These are phyloP conservation scores for Penicillium arizonense DNA, from an alignment of 495 filamentous ascomycete genomes.

Conservation along the genomic window DNA sequence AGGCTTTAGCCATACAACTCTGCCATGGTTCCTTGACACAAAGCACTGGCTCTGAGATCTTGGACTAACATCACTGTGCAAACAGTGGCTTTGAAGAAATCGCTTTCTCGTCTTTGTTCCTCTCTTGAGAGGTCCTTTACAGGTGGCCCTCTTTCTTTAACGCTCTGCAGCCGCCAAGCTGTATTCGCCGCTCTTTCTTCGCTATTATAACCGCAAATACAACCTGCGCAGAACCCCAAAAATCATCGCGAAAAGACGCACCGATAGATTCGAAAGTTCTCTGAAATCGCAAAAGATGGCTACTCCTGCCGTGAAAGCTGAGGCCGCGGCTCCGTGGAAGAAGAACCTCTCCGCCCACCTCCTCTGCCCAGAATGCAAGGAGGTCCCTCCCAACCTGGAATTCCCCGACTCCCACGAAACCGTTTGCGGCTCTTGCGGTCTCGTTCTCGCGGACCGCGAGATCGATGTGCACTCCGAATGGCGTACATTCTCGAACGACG, in stretches of 20 bases:
- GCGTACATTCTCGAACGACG: conserved; percentile 98
- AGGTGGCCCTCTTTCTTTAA: conserved; percentile 7
- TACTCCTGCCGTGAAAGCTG: conserved; percentile 22
- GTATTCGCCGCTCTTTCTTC: conserved; percentile 65
- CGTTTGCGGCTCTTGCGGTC: conserved; percentile 85
- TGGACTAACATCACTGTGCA: conserved; percentile 6
- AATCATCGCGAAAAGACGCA: conserved; percentile 38
- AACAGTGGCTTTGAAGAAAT: conserved; percentile 6
- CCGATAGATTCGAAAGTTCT: conserved; percentile 17
- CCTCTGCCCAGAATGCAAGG: conserved; percentile 86
- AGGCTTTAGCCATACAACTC: background rate
- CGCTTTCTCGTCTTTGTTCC: background rate
- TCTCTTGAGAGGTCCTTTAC: conserved; percentile 4
- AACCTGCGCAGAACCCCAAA: conserved; percentile 42
- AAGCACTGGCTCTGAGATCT: background rate
- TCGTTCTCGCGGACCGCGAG: conserved; percentile 87
- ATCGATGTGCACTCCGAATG: conserved; percentile 96
- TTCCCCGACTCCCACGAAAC: conserved; percentile 90
- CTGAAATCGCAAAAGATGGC: conserved; percentile 39
- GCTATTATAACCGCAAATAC: conserved; percentile 47
- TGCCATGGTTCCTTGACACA: conserved; percentile 5
- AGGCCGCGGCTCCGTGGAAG: conserved; percentile 49
- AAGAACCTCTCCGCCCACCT: conserved; percentile 82
- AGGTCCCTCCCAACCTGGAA: conserved; percentile 89
- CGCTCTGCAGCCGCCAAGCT: conserved; percentile 50